Evolutionary conservation across 164 flowering plant species (phyloP).

Genomic region (Tetrastigma voinierianum): DNA sequence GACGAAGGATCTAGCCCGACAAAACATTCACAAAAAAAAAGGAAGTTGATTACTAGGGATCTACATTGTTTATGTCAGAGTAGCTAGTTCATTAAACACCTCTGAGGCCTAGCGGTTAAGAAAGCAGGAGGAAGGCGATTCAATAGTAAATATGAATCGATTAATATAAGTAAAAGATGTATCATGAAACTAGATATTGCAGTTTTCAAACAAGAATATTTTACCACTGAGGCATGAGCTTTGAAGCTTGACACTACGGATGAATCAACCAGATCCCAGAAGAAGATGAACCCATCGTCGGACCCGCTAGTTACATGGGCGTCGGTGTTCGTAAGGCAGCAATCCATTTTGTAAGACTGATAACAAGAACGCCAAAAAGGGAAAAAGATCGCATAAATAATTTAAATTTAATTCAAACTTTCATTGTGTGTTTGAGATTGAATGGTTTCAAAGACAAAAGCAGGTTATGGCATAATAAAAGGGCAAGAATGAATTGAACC

Average conservation of each 20-base stretch:
- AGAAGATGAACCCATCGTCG: slow-evolving; percentile 87
- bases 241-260: slow-evolving; percentile 72
- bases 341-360: slow-evolving; percentile 86
- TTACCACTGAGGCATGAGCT: slow-evolving; percentile 94
- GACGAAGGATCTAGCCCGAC: too few species aligned
- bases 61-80: too few species aligned
- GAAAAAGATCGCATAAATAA: not conserved
- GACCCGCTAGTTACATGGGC: slow-evolving; percentile 92
- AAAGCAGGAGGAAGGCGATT: not conserved
- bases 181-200: not conserved
- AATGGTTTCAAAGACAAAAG: not conserved
- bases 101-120: not conserved
- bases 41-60: too few species aligned
- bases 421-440: not conserved
- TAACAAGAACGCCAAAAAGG: not conserved
- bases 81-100: too few species aligned
- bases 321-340: slow-evolving; percentile 90
- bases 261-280: slow-evolving; percentile 99
- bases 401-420: not conserved
- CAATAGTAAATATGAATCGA: not conserved
- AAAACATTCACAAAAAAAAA: too few species aligned
- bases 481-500: not conserved
- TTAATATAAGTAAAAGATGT: not conserved
- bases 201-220: not conserved
- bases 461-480: not conserved